Conservation (phyloP, 2,329 filamentous ascomycete species). For the Aspergillus niger region DNA sequence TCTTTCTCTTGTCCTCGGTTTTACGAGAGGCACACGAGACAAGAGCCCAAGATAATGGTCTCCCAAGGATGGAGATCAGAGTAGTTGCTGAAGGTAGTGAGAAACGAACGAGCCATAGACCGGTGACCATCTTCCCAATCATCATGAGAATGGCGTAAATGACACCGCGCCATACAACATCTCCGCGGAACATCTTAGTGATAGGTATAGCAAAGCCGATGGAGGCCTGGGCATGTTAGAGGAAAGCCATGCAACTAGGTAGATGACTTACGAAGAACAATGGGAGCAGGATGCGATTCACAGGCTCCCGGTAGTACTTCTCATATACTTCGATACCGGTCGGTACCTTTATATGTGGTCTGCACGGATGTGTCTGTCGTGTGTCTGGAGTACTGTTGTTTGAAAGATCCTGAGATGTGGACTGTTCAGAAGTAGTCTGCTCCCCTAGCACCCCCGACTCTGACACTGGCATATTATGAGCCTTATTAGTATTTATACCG, state of each 20-base stretch:
- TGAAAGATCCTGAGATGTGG: background rate
- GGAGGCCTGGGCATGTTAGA: slow-evolving; percentile 41
- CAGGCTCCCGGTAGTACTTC: slow-evolving; percentile 48
- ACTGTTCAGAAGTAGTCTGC: background rate
- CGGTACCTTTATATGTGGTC: background rate
- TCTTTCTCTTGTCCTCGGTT: too few relatives aligned
- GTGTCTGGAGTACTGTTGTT: background rate
- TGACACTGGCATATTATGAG: too few relatives aligned
- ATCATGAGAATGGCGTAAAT: slow-evolving; percentile 73
- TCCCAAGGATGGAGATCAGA: too few relatives aligned
- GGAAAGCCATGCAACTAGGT: background rate
- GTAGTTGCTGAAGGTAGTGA: slow-evolving; percentile 15
- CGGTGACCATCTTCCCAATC: slow-evolving; percentile 62
- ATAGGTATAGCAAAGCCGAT: slow-evolving; percentile 81
- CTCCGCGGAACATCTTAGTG: slow-evolving; percentile 64
- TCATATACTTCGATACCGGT: slow-evolving; percentile 44
- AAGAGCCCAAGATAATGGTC: background rate
- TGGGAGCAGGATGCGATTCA: slow-evolving; percentile 62
- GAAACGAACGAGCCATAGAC: slow-evolving; percentile 58
- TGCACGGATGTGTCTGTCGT: background rate
- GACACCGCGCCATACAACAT: slow-evolving; percentile 70
- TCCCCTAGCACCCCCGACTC: too few relatives aligned
- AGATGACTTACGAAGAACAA: slow-evolving; percentile 67
- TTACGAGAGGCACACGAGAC: slow-evolving; percentile 10
- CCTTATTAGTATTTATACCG: background rate